These are phyloP conservation scores for Suillus spraguei DNA, from an alignment of 768 basidiomycete species.

Conservation along the genomic window DNA sequence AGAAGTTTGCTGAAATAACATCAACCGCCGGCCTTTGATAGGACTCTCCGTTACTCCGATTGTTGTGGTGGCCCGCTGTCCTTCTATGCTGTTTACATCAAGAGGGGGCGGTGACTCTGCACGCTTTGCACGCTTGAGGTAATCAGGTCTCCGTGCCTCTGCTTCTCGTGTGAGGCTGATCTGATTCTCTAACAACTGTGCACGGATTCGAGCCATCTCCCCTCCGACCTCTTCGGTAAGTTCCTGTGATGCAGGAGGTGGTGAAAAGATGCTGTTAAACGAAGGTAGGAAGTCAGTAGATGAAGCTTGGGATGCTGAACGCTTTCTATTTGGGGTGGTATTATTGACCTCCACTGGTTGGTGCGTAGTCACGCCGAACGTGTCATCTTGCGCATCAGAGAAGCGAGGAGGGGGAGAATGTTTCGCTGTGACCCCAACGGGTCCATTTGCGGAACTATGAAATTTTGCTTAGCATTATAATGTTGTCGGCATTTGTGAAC, in stretches of 20 bases:
- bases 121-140: slow-evolving; percentile 63
- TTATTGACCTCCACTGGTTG: slow-evolving; percentile 1
- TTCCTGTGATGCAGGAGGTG: neutral
- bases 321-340: slow-evolving; percentile 1
- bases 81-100: slow-evolving; percentile 32
- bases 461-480: neutral
- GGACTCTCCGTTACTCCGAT: slow-evolving; percentile 74
- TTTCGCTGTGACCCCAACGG: neutral
- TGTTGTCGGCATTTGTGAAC: neutral
- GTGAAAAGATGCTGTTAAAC: slow-evolving; percentile 34
- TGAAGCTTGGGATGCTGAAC: slow-evolving; percentile 6
- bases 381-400: neutral
- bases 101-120: slow-evolving; percentile 31
- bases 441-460: neutral
- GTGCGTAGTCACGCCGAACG: neutral
- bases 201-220: slow-evolving; percentile 63
- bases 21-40: slow-evolving; percentile 69
- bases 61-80: slow-evolving; percentile 24
- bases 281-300: neutral
- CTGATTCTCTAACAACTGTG: slow-evolving; percentile 52
- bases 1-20: slow-evolving; percentile 79
- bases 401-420: neutral
- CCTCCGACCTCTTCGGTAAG: slow-evolving; percentile 41
- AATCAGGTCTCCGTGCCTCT: slow-evolving; percentile 71
- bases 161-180: slow-evolving; percentile 51